phyloP scores from a whole-genome alignment of 1,139 yeast species.

The Taiozyma sp. region DNA sequence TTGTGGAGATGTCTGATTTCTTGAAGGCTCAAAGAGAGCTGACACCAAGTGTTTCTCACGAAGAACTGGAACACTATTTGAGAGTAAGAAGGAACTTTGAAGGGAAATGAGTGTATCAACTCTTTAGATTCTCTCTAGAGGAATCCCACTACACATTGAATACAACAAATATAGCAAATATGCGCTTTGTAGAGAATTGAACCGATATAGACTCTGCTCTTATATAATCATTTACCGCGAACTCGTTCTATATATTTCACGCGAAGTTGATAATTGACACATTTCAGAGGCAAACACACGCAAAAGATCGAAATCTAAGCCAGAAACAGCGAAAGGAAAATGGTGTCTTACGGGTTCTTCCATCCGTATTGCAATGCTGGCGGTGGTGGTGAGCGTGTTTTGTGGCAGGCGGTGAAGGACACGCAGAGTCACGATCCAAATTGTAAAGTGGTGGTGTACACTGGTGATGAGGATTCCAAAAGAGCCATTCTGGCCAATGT shows the following conservation, averaged over 20 bases:
- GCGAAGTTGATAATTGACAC: neutral
- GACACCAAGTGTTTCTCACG: conserved; percentile 82
- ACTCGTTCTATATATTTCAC: neutral
- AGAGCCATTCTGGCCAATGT: conserved; percentile 56
- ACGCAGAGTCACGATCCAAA: conserved; percentile 49
- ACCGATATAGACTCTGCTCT: too few relatives aligned
- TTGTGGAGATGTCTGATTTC: conserved; percentile 71
- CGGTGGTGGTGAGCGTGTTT: conserved; percentile 96
- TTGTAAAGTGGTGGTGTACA: conserved; percentile 71
- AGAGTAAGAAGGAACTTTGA: conserved; percentile 78
- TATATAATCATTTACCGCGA: neutral
- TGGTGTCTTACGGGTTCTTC: conserved; percentile 63
- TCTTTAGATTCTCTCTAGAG: too few relatives aligned
- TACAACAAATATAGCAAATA: too few relatives aligned
- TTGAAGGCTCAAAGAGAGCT: conserved; percentile 66
- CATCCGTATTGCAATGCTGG: conserved; percentile 97
- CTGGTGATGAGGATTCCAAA: conserved; percentile 58
- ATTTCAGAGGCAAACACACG: neutral
- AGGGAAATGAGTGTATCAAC: conserved; percentile 11
- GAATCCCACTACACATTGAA: too few relatives aligned
- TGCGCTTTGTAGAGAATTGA: too few relatives aligned
- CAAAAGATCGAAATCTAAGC: neutral
- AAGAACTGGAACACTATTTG: conserved; percentile 79
- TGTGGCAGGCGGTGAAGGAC: conserved; percentile 88
- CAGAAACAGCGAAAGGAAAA: neutral